Base-by-base conservation (phyloP, 2,329 filamentous ascomycete genomes). In the Botryotinia narcissicola region DNA sequence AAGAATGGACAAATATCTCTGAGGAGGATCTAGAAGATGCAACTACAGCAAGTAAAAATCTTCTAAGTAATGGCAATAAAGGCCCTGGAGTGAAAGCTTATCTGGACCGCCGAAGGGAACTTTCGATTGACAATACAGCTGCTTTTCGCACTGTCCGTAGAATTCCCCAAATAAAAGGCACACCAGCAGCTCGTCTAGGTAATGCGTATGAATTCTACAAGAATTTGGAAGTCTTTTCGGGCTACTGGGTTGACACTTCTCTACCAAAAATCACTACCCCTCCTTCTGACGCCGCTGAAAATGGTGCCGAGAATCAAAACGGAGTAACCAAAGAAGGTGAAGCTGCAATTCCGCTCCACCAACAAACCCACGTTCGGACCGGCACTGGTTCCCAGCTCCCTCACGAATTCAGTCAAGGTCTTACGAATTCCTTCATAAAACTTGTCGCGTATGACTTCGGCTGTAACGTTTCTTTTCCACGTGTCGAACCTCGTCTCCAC, bases 171-270 rank as follows among this genome's bases (percentile, higher is more conserved):
- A 84, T 85, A 48, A 85, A 85, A 59, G 89, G 89, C 59, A 85
- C 86, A 77, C 82, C 84, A 63, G 83, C 86, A 51, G 84, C 86
- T 44, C 86, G 89, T 10, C 81, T 91, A 12, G 89, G 89, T 22
- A 90, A 90, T 76, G 86, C 87, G 8, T 91, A 90, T 77, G 89
- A 91, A 80, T 91, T 91, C 81, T 91, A 87, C 81, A 87, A 88
- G 70, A 87, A 88, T 76, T 83, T 91, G 32, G 89, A 91, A 77
- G 80, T 85, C 40, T 85, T 90, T 78, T 87, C 88, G 3, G 78
- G 83, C 0, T 91, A 85, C 78, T 91, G 89, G 89, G 87, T 90
- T 46, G 89, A 91, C 77, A 87, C 88, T 0, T 88, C 87, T 7
- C 74, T 80, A 20, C 75, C 76, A 18, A 62, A 68, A 44, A 70